Conservation (phyloP, 352 stramenopile genomes). For the Phytophthora capsici region DNA sequence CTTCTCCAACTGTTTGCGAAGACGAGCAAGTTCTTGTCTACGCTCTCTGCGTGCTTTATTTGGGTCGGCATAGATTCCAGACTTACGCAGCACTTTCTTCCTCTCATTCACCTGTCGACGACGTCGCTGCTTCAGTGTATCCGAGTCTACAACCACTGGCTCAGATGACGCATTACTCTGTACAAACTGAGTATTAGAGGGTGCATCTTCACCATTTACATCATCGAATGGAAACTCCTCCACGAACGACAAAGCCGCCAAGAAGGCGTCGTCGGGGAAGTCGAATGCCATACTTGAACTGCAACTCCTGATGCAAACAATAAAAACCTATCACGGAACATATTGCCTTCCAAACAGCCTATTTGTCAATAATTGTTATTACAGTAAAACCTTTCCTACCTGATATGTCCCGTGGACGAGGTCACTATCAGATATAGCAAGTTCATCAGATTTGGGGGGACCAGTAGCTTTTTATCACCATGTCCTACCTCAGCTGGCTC, state of each 20-base stretch:
- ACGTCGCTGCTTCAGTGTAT: too few relatives aligned
- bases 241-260: constrained; percentile 6
- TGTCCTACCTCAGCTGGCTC: too few relatives aligned
- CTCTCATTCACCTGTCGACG: constrained; percentile 14
- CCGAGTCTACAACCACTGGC: too few relatives aligned
- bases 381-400: too few relatives aligned
- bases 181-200: neutral
- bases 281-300: constrained; percentile 1
- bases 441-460: too few relatives aligned
- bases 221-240: constrained; percentile 8
- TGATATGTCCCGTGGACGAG: too few relatives aligned
- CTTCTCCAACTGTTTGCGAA: constrained; percentile 40
- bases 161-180: neutral
- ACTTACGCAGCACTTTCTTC: constrained; percentile 28
- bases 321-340: too few relatives aligned
- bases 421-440: too few relatives aligned
- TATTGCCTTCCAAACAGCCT: too few relatives aligned
- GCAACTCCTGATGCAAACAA: neutral
- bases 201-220: neutral
- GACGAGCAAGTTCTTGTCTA: constrained; percentile 43
- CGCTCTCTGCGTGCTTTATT: constrained; percentile 42
- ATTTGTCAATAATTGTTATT: too few relatives aligned
- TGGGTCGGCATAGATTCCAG: constrained; percentile 30
- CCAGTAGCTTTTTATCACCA: too few relatives aligned
- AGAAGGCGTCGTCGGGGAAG: neutral